Base-by-base conservation (phyloP, 2,329 filamentous ascomycete species). In the Acrocalymma vagum region DNA sequence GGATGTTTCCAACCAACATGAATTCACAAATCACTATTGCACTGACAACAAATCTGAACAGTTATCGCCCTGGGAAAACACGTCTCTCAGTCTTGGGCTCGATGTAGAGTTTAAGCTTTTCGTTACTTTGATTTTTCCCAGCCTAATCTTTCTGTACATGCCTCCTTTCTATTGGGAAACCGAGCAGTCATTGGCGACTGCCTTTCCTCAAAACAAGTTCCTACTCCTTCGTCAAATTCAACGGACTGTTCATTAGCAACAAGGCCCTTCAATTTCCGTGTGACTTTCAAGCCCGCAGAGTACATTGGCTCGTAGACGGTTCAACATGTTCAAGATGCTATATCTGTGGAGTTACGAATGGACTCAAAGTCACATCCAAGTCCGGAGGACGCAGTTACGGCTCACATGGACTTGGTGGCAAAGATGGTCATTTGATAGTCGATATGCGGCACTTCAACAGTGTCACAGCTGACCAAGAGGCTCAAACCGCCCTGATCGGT, bases 301-400 rank as follows among this genome's bases (percentile, higher is more conserved):
- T 78, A 84, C n/a, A 73, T 81, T 8, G 72, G 79, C 7, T 83
- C 83, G 0, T 55, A 69, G 5, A 78, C 67, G 0, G 67, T 75
- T 2, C 55, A 76, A 7, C 76, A 84, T 36, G 75, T 85, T 2
- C 73, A 80, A 3, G 73, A 63, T 10, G 77, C 81, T 8, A 72
- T 86, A 24, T 76, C 35, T 86, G 82, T 53, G 82, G 81, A 1
- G 71, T 63, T 1, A 49, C 71, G 9, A 72, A 72, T 41, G 67
- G 66, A 4, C 62, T 79, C 17, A 74, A 75, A 38, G 79, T 85
- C 0, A 81, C 84, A 54, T 77, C 82, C 11, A 79, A 75, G 45
- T 83, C 80, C 3, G 83, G 83, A 9, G 83, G 83, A 0, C 83
- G 86, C 51, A 84, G 80, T 1, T 86, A 82, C 48, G 82, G 62